Evolutionary conservation across 805 yeast species (phyloP).

Genomic region (Zygosaccharomyces gambellarensis): DNA sequence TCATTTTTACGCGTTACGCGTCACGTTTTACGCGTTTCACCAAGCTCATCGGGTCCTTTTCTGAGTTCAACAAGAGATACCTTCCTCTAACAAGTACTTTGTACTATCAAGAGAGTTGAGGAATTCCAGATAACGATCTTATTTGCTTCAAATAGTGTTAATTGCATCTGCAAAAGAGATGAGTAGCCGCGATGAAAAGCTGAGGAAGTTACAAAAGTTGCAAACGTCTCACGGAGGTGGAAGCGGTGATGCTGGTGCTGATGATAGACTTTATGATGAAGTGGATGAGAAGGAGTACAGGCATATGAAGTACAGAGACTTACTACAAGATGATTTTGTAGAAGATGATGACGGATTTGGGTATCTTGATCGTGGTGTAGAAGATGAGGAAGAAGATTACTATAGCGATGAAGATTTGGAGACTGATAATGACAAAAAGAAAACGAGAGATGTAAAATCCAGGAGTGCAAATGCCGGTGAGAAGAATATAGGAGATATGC

Average conservation of each 20-base stretch:
- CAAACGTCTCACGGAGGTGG: slow-evolving; percentile 48
- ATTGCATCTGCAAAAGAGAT: slow-evolving; percentile 16
- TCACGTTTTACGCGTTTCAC: slow-evolving; percentile 1
- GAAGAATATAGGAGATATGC: slow-evolving; percentile 41
- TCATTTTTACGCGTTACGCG: slow-evolving; percentile 4
- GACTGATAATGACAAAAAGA: slow-evolving; percentile 22
- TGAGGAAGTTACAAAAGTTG: slow-evolving; percentile 56
- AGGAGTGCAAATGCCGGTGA: slow-evolving; percentile 10
- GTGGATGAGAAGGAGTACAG: slow-evolving; percentile 78
- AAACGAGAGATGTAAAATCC: slow-evolving; percentile 19
- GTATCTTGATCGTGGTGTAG: slow-evolving; percentile 87
- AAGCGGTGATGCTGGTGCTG: slow-evolving; percentile 33
- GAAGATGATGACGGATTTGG: slow-evolving; percentile 94
- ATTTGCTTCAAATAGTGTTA: not conserved
- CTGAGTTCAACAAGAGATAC: not conserved
- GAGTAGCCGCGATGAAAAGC: slow-evolving; percentile 41
- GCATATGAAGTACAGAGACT: slow-evolving; percentile 68
- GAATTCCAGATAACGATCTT: not conserved
- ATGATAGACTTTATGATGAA: slow-evolving; percentile 69
- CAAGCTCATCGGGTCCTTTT: not conserved
- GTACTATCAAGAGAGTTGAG: not conserved
- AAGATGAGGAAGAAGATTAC: slow-evolving; percentile 72
- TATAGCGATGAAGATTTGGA: slow-evolving; percentile 54
- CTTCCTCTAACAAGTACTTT: not conserved
- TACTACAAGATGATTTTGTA: slow-evolving; percentile 86